Evolutionary conservation across 2,329 filamentous ascomycete genomes (phyloP), one percentile per base, ranked within the genome.

Genomic region (Aspergillus pseudotamarii): DNA sequence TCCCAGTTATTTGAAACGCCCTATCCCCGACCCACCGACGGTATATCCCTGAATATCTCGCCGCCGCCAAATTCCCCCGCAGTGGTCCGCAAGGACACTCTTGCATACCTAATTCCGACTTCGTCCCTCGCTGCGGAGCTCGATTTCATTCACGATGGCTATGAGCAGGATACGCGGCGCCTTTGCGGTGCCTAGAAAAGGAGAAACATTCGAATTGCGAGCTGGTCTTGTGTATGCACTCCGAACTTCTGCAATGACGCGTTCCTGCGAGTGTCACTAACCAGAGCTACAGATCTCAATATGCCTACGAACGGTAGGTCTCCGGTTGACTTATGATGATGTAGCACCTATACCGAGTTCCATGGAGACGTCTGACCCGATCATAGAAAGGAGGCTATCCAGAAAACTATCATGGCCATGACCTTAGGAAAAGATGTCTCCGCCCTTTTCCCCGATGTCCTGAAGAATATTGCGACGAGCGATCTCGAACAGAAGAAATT

Each of bases 381-480:
- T 46, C 60, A 53, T 66, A 88, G 93, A 75, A 99, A 99, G 81
- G 95, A 99, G 84, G 92, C 95, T 28, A 99, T 99, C 72, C 95
- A 99, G 78, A 98, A 97, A 86, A 99, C 95, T 68, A 99, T 99
- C 82, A 98, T 98, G 94, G 94, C 95, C 77, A 99, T 99, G 95
- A 99, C 95, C 1, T 80, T 99, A 72, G 95, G 95, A 79, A 99
- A 99, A 81, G 95, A 99, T 81, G 95, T 99, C 64, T 99, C 95
- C 59, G 92, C 94, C 61, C 84, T 99, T 68, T 99, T 99, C 78
- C 95, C 95, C 2, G 95, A 99, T 76, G 95, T 99, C 38, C 84
- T 99, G 68, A 99, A 99, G 86, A 99, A 99, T 76, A 99, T 99
- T 79, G 95, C 95, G 63, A 99, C 95, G 1, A 84, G 82, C 53